Base-by-base conservation (phyloP, 2,329 filamentous ascomycete species). In the Chalaropsis ovoidea region DNA sequence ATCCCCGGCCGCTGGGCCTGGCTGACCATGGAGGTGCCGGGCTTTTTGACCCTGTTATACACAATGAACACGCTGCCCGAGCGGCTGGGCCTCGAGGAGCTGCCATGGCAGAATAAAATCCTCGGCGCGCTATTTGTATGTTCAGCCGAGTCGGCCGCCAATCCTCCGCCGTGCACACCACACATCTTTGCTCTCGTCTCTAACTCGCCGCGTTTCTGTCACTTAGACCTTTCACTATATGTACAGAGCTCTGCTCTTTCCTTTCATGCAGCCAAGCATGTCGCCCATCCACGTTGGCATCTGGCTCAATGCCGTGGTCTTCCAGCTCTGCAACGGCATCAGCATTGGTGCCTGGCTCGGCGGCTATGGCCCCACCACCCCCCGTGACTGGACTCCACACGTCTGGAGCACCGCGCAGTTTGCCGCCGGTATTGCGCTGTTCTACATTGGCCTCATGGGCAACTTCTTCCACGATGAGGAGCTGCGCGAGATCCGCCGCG, bases 391-490 rank as follows among this genome's bases (percentile, higher is more conserved):
- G 82, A 68, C 70, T 0, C 69, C 72, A 0, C 70, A 72, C 47
- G 70, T 72, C 7, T 76, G 73, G 62, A 71, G 73, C 1, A 72
- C 73, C 15, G 69, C 73, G 24, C 81, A 80, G 71, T 84, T 86
- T 72, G 75, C 75, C 3, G 61, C 86, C 17, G 93, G 94, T 1
- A 77, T 95, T 41, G 79, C 83, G 24, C 72, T 96, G 64, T 97
- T 94, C 79, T 83, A 85, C 68, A 76, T 88, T 67, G 90, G 89
- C 0, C 83, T 96, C 67, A 77, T 85, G 17, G 86, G 82, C 42
- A 97, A 96, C 75, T 90, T 94, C 72, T 89, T 86, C 74, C 89
- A 96, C 72, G 94, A 99, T 74, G 90, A 94, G 72, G 87, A 90
- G 70, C 81, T 99, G 65, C 88, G 93, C 67, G 87, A 94, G 73